Base-by-base conservation (phyloP, 2,329 filamentous ascomycete genomes). In the Teratosphaeriaceae sp. region DNA sequence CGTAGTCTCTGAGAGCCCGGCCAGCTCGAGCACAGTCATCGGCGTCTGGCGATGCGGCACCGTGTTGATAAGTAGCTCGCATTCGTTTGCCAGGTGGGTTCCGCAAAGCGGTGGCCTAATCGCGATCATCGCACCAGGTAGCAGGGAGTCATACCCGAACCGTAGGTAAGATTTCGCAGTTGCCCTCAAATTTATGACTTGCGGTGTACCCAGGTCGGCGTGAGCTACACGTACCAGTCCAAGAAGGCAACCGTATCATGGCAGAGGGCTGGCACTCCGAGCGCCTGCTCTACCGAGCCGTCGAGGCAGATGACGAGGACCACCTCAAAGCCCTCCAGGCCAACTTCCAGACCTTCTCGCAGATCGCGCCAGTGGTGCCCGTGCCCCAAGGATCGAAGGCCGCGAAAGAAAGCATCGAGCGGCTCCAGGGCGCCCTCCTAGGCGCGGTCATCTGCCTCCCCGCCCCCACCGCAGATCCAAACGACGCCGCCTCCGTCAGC, bases 381-480 rank as follows among this genome's bases (percentile, higher is more conserved):
- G 49, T 54, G n/a, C 64, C 64, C 3, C 46, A 55, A 40, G 58
- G 53, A 44, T 50, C 55, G 36, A 56, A 54, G 22, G 45, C 40
- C 18, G 59, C 54, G 39, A 55, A 55, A 27, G 43, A 47, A 8
- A 55, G 52, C 47, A 54, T 57, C 36, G 51, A 60, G 16, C 47
- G 57, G 18, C 33, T 50, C 5, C 53, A 63, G 12, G 52, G 58
- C 6, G 53, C 46, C 15, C 51, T 70, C 7, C 54, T 71, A 7
- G 60, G 59, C 19, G 63, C 58, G 15, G 52, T 69, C 24, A 56
- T 70, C 39, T 69, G 66, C 40, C 56, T 67, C 0, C 54, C 60
- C 12, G 44, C 51, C 3, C 19, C 47, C 11, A 38, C 38, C 12
- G 40, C 45, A 26, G 27, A 34, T 22, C 19, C 31, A 15, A 33